Evolutionary conservation across 441 rosid species (phyloP), one percentile per base, ranked within the genome.

Genomic region (Gossypium davidsonii): DNA sequence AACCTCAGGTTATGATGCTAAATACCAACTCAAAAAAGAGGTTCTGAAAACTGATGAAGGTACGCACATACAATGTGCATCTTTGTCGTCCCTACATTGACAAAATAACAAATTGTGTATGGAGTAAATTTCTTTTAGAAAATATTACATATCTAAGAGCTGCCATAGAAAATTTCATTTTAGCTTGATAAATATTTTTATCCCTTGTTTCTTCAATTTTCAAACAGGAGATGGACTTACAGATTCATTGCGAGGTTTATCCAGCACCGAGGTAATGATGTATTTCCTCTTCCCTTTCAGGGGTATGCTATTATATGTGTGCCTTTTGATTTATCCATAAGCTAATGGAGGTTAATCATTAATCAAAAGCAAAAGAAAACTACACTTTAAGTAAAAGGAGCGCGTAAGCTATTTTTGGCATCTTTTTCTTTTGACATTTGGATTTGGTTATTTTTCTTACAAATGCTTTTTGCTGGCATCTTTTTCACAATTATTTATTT

Each of bases 211-310:
- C 39, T 65, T 51, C 20, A 9, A 68, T 75, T 82, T 67, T 79
- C 62, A 55, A 78, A 62, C 83, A 93, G 98, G 97, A 75, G 97
- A 93, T 73, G 98, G 98, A 71, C 94, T 93, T 52, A 89, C 91
- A 2, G 97, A 91, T 78, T 89, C 93, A 3, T 70, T 93, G 80
- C 85, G 17, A 67, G 92, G 86, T 59, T 80, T 93, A 71, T 89
- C 97, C 52, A 90, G 91, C 81, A 76, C 91, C 56, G 94, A 91
- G 89, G 98, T 93, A 83, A 78, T 65, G 31, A 53, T 72, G 28
- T 31, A 60, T 39, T 49, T 55, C 17, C 42, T 12, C 17, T 34
- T 42, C 71, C 34, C 56, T 46, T 34, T 49, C 11, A 62, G 51
- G 52, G 46, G 37, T 4, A 2, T 67, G 17, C 57, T 55, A 52